These are phyloP conservation scores for Lavandula angustifolia DNA, from an alignment of 257 asterid species.

Conservation along the genomic window DNA sequence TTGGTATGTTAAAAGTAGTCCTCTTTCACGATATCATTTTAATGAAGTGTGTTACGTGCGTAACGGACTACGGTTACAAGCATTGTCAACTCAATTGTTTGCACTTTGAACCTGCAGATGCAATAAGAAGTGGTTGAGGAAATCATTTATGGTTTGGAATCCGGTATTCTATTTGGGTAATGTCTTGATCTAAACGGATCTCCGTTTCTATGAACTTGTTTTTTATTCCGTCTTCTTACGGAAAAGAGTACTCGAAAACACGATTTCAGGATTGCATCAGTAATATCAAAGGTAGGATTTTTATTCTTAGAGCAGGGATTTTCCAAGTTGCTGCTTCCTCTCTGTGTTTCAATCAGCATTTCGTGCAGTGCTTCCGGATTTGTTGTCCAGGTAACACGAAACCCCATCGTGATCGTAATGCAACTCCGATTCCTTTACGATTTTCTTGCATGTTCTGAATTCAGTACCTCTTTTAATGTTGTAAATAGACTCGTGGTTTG, in stretches of 20 bases:
- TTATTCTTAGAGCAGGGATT: conserved; percentile 90
- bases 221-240: conserved; percentile 9
- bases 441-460: neutral
- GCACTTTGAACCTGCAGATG: conserved; percentile 59
- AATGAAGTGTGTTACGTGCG: neutral
- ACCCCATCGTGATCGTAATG: neutral
- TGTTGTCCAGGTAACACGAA: conserved; percentile 67
- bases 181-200: conserved; percentile 19
- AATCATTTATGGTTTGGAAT: conserved; percentile 87
- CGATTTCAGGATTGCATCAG: conserved; percentile 81
- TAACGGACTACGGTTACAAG: neutral
- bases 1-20: conserved; percentile 54
- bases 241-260: neutral
- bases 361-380: conserved; percentile 95
- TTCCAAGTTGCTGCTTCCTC: conserved; percentile 70
- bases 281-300: conserved; percentile 91
- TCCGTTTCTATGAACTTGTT: conserved; percentile 8
- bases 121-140: conserved; percentile 97
- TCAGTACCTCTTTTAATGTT: neutral
- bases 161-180: conserved; percentile 97
- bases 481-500: conserved; percentile 80
- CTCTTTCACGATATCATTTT: conserved; percentile 22
- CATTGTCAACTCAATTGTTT: conserved; percentile 25
- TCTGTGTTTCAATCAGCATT: conserved; percentile 74
- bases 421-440: neutral